Evolutionary conservation across 2,329 filamentous ascomycete species (phyloP).

Genomic region (Sporothrix phasma): DNA sequence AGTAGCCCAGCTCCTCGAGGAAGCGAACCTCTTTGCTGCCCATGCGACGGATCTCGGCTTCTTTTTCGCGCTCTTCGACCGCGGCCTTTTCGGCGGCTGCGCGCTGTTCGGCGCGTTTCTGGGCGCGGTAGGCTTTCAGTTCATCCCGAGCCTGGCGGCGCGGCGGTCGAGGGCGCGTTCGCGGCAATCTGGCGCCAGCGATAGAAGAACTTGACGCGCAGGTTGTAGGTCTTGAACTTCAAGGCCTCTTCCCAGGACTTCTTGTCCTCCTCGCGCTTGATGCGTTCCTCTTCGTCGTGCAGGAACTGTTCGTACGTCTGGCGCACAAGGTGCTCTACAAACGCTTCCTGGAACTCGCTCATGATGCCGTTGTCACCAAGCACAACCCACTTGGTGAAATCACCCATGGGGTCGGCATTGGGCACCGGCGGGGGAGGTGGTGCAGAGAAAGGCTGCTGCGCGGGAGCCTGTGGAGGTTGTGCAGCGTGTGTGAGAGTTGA

Average conservation of each 20-base stretch:
- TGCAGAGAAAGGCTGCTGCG: not conserved
- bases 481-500: not conserved
- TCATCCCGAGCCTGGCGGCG: conserved; percentile 43
- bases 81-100: conserved; percentile 29
- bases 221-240: conserved; percentile 38
- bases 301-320: conserved; percentile 33
- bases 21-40: conserved; percentile 21
- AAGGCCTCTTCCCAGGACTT: conserved; percentile 37
- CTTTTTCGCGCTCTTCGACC: conserved; percentile 24
- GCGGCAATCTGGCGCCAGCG: conserved; percentile 43
- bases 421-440: not conserved
- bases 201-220: conserved; percentile 47
- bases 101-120: conserved; percentile 25
- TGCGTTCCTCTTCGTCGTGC: conserved; percentile 32
- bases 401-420: conserved; percentile 34
- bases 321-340: conserved; percentile 36
- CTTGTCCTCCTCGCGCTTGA: conserved; percentile 39
- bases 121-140: conserved; percentile 30
- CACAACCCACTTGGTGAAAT: conserved; percentile 46
- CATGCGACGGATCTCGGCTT: conserved; percentile 18
- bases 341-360: conserved; percentile 38
- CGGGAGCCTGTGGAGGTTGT: not conserved
- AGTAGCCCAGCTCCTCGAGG: conserved; percentile 18
- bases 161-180: conserved; percentile 40
- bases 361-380: conserved; percentile 44